These are phyloP conservation scores for Phytopythium cucurbitacearum DNA, from an alignment of 352 stramenopile genomes.

Conservation along the genomic window DNA sequence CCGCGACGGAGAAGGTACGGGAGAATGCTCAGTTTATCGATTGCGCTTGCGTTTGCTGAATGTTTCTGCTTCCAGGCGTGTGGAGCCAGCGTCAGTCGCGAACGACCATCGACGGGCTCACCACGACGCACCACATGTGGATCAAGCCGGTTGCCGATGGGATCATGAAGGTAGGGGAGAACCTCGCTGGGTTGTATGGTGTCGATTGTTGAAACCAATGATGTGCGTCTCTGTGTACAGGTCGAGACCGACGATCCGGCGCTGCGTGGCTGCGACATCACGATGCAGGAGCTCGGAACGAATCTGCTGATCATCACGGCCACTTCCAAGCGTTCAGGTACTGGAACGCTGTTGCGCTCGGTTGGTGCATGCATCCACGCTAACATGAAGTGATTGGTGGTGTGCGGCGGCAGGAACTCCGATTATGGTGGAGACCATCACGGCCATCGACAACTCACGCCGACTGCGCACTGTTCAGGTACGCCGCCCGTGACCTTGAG, in stretches of 20 bases:
- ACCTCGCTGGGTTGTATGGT: background rate
- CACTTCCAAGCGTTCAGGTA: slow-evolving; percentile 82
- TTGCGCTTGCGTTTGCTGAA: background rate
- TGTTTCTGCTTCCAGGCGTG: slow-evolving; percentile 25
- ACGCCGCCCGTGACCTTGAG: background rate
- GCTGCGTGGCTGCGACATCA: slow-evolving; percentile 75
- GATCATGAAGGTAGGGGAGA: slow-evolving; percentile 58
- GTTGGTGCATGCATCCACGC: too few species aligned
- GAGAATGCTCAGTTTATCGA: background rate
- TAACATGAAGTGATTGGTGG: background rate
- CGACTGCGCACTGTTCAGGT: slow-evolving; percentile 79
- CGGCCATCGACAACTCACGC: slow-evolving; percentile 72
- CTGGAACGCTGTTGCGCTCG: background rate
- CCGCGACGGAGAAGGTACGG: slow-evolving; percentile 66
- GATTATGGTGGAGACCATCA: slow-evolving; percentile 84
- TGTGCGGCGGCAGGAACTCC: slow-evolving; percentile 35
- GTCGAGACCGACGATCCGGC: slow-evolving; percentile 82
- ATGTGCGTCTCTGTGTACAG: slow-evolving; percentile 11
- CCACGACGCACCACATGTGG: slow-evolving; percentile 85
- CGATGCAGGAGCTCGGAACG: slow-evolving; percentile 81
- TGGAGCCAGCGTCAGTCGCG: slow-evolving; percentile 84
- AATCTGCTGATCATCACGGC: slow-evolving; percentile 83
- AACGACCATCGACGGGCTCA: slow-evolving; percentile 83
- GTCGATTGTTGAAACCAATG: background rate
- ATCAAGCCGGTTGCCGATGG: slow-evolving; percentile 85